These are phyloP conservation scores for Starmerella vitae DNA, from an alignment of 805 yeast genomes.

Conservation along the genomic window DNA sequence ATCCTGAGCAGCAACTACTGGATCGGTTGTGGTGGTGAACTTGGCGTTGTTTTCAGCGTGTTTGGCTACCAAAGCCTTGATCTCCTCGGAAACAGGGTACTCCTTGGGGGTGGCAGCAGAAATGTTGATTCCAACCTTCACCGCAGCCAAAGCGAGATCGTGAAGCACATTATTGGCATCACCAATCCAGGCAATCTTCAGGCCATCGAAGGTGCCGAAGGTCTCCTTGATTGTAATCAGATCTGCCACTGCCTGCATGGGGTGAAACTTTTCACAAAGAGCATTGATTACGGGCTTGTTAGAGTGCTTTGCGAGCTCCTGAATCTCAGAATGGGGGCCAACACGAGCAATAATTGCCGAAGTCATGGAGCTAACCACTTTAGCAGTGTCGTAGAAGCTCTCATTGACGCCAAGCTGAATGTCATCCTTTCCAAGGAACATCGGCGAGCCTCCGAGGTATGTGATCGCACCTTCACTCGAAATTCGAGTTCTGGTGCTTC, in stretches of 20 bases:
- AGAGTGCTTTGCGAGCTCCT: constrained; percentile 62
- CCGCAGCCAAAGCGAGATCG: constrained; percentile 78
- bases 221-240: constrained; percentile 67
- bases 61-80: constrained; percentile 41
- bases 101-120: constrained; percentile 74
- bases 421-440: constrained; percentile 93
- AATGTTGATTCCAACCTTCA: constrained; percentile 71
- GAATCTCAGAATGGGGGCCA: constrained; percentile 67
- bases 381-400: constrained; percentile 74
- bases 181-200: constrained; percentile 90
- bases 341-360: constrained; percentile 97
- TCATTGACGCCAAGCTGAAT: constrained; percentile 95
- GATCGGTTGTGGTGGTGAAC: constrained; percentile 48
- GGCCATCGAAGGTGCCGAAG: constrained; percentile 27
- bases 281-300: constrained; percentile 87
- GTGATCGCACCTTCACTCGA: constrained; percentile 90
- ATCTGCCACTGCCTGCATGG: constrained; percentile 90
- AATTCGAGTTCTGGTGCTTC: constrained; percentile 90
- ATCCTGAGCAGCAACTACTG: constrained; percentile 53
- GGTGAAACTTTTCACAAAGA: constrained; percentile 84
- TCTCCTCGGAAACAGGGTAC: constrained; percentile 45
- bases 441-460: constrained; percentile 88
- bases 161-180: constrained; percentile 93
- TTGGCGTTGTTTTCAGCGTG: constrained; percentile 40
- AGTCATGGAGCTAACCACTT: constrained; percentile 87